Base-by-base conservation (phyloP, 1,139 yeast genomes). In the Pichia sp. region DNA sequence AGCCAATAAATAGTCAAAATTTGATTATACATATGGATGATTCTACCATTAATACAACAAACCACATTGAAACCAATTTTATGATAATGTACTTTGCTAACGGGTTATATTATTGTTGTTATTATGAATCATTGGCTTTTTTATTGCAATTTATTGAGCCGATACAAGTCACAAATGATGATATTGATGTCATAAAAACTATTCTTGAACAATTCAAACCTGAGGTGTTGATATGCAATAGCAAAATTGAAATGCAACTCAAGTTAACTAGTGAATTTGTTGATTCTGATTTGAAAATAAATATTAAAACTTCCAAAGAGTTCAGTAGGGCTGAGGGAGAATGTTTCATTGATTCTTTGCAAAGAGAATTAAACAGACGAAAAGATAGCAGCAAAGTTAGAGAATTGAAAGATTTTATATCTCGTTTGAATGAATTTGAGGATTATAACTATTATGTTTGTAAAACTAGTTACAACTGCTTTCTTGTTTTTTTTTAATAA, bases 241-340 rank as follows among this genome's bases (percentile, higher is more conserved):
- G 31, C 26, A 49, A 44, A 37, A 36, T 44, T 3, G 41, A 48
- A 27, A 6, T 39, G 25, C 34, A 32, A 4, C 6, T 31, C 7
- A 28, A 34, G 8, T 7, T 27, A 4, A 34, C 29, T 11, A 34
- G 9, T 10, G 26, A 26, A 3, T 11, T 30, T 25, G 2, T 44
- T 25, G 43, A 36, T 8, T 27, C n/a, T 28, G 7, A n/a, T 32
- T 27, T 35, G 3, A 53, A 39, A 34, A 27, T 52, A 18, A 53
- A 53, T 10, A 42, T 52, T 0, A 54, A 50, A 36, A 26, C 57
- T 1, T 33, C 45, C 0, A 54, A 50, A 26, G 55, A 54, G 5
- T 54, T 55, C 40, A 47, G 43, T 26, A 39, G 29, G 2, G 25
- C 10, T 11, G 50, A 49, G 29, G 57, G 56, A 5, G 40, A 46